phyloP scores from a whole-genome alignment of 2,329 filamentous ascomycete genomes.

The Trichophaea hybrida region DNA sequence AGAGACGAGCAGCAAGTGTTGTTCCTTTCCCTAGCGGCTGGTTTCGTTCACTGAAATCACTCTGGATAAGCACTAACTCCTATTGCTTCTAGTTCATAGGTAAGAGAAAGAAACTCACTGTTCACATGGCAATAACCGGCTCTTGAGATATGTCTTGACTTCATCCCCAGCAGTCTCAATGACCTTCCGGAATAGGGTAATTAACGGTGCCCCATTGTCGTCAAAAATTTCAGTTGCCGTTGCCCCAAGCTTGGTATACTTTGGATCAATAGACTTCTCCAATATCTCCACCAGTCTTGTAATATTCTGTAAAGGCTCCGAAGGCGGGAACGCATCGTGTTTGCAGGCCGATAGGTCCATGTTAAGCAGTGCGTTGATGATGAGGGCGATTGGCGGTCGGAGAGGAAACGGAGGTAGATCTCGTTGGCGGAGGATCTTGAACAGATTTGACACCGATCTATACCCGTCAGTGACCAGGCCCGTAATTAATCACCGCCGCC shows the following conservation, averaged over 20 bases:
- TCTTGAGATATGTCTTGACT: conserved; percentile 49
- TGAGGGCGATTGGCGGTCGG: conserved; percentile 52
- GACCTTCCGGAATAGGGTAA: conserved; percentile 60
- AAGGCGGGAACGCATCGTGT: conserved; percentile 48
- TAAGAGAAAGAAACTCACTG: conserved; percentile 28
- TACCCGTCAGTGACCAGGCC: not conserved
- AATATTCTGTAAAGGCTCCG: conserved; percentile 44
- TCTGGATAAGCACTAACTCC: not conserved
- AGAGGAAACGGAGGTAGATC: conserved; percentile 50
- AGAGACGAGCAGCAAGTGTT: conserved; percentile 59
- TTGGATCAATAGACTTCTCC: conserved; percentile 43
- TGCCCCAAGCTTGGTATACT: not conserved
- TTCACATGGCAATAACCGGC: conserved; percentile 57
- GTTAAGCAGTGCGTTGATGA: conserved; percentile 71
- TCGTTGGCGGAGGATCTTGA: conserved; percentile 50
- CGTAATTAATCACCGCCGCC: not conserved
- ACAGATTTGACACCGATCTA: conserved; percentile 48
- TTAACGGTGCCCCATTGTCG: conserved; percentile 50
- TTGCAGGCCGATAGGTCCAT: conserved; percentile 46
- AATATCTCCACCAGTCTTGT: conserved; percentile 57
- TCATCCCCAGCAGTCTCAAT: conserved; percentile 52
- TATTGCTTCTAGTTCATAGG: too few species aligned
- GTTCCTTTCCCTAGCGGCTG: conserved; percentile 61
- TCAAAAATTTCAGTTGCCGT: conserved; percentile 49
- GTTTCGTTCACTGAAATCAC: conserved; percentile 45